phyloP scores from a whole-genome alignment of 345 rosid genomes.

The Brassica juncea region DNA sequence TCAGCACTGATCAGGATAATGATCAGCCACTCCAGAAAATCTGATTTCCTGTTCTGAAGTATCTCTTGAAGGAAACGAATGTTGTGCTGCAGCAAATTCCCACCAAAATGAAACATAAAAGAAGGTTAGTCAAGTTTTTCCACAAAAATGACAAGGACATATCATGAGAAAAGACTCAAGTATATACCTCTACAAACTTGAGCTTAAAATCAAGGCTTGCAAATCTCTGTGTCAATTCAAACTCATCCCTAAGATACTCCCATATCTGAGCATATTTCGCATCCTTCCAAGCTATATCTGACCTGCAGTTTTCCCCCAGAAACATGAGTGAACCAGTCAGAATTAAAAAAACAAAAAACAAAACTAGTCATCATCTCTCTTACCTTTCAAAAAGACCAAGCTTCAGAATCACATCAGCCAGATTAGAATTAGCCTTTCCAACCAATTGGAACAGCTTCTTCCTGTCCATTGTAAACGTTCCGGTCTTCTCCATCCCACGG shows the following conservation, averaged over 20 bases:
- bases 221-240: slow-evolving; percentile 85
- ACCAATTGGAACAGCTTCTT: slow-evolving; percentile 95
- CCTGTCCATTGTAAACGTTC: slow-evolving; percentile 93
- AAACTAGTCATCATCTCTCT: slow-evolving; percentile 1
- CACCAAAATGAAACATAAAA: neutral
- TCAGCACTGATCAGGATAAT: slow-evolving; percentile 79
- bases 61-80: slow-evolving; percentile 92
- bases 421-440: slow-evolving; percentile 92
- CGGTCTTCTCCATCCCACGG: slow-evolving; percentile 91
- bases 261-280: slow-evolving; percentile 91
- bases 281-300: slow-evolving; percentile 98
- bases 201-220: slow-evolving; percentile 89
- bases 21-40: slow-evolving; percentile 94
- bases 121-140: neutral
- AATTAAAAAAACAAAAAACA: neutral
- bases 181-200: slow-evolving; percentile 86
- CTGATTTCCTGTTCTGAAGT: slow-evolving; percentile 93
- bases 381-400: slow-evolving; percentile 99
- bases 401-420: slow-evolving; percentile 94
- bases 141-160: neutral
- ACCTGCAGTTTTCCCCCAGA: slow-evolving; percentile 51
- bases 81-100: slow-evolving; percentile 76
- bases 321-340: neutral
- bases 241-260: slow-evolving; percentile 94
- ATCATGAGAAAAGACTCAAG: slow-evolving; percentile 6